Evolutionary conservation across 2,329 filamentous ascomycete species (phyloP).

Genomic region (Epichloe hybrida): DNA sequence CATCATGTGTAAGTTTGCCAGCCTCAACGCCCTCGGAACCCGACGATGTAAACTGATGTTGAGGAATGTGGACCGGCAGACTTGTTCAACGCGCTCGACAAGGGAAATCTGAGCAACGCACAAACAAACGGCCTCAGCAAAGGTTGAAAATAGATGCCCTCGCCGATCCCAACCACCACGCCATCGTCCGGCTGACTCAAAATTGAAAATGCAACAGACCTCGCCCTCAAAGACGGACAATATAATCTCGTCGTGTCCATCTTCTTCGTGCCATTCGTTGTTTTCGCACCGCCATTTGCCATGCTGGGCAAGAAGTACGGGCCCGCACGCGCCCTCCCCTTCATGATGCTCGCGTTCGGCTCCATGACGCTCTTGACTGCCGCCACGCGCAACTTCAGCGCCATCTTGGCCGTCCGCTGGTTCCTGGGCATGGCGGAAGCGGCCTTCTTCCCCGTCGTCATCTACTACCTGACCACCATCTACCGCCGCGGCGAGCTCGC

Average conservation of each 20-base stretch:
- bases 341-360: slow-evolving; percentile 63
- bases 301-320: slow-evolving; percentile 62
- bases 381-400: slow-evolving; percentile 33
- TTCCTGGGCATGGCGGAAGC: slow-evolving; percentile 41
- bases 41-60: neutral
- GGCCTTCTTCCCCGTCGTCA: slow-evolving; percentile 39
- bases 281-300: slow-evolving; percentile 45
- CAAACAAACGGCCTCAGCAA: slow-evolving; percentile 36
- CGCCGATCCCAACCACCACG: neutral
- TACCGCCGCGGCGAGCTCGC: slow-evolving; percentile 34
- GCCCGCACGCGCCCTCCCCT: slow-evolving; percentile 50
- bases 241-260: slow-evolving; percentile 61
- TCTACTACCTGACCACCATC: slow-evolving; percentile 40
- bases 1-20: slow-evolving; percentile 30
- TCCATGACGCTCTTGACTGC: slow-evolving; percentile 48
- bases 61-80: slow-evolving; percentile 12
- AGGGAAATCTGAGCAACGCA: slow-evolving; percentile 35
- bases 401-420: slow-evolving; percentile 35
- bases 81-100: slow-evolving; percentile 35
- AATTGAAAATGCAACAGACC: slow-evolving; percentile 15
- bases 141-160: slow-evolving; percentile 6
- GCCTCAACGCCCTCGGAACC: no score
- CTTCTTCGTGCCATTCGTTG: slow-evolving; percentile 64
- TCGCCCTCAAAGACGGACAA: slow-evolving; percentile 43
- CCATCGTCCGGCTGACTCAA: slow-evolving; percentile 11